Evolutionary conservation across 257 asterid genomes (phyloP).

Genomic region (Craterostigma plantagineum): DNA sequence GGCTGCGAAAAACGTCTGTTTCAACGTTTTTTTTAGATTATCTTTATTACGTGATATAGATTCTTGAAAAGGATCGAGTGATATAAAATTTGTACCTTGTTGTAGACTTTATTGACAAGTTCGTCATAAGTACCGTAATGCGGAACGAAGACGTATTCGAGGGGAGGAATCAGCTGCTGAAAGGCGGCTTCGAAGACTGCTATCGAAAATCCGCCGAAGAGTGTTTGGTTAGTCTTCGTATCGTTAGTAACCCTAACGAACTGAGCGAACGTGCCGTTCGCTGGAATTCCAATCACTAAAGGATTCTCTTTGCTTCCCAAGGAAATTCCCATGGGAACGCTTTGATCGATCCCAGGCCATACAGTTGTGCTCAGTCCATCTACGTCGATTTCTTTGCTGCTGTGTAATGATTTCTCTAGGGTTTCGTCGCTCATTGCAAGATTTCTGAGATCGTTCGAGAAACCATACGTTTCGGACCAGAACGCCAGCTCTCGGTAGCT

Average conservation of each 20-base stretch:
- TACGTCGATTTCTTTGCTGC: constrained; percentile 1
- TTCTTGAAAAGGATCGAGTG: no score
- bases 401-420: no score
- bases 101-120: constrained; percentile 30
- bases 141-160: constrained; percentile 26
- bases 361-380: constrained; percentile 16
- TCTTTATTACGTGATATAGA: no score
- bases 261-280: constrained; percentile 26
- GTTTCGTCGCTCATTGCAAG: no score
- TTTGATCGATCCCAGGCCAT: constrained; percentile 44
- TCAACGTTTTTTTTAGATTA: no score
- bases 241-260: constrained; percentile 31
- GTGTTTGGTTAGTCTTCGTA: constrained; percentile 12
- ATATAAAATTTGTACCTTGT: constrained; percentile 28
- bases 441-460: constrained; percentile 2
- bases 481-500: constrained; percentile 26
- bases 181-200: constrained; percentile 44
- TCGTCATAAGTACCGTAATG: constrained; percentile 35
- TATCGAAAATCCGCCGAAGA: constrained; percentile 31
- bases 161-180: constrained; percentile 19
- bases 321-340: constrained; percentile 25
- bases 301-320: constrained; percentile 23
- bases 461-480: constrained; percentile 34
- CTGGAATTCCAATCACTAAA: constrained; percentile 40
- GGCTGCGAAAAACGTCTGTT: constrained; percentile 40